Conservation (phyloP, 2,329 filamentous ascomycete species). For the Claviceps pusilla region DNA sequence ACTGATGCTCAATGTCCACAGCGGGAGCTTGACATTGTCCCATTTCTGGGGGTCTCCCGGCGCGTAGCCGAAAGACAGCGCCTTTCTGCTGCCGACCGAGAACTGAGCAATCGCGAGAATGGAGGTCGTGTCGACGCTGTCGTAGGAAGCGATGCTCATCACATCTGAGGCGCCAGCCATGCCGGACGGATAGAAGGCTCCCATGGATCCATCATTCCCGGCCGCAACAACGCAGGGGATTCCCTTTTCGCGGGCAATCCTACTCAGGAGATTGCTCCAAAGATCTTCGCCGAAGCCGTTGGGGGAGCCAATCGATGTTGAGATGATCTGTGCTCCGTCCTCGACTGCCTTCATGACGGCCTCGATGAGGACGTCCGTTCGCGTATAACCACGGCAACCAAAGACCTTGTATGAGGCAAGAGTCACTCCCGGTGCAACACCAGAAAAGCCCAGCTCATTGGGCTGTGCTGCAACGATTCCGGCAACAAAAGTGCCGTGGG, state of each 20-base stretch:
- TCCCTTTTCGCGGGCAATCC: slow-evolving; percentile 20
- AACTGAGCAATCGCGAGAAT: background rate
- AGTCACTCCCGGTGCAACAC: slow-evolving; percentile 2
- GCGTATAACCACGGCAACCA: slow-evolving; percentile 13
- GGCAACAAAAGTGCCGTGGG: slow-evolving; percentile 13
- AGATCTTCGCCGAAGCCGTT: slow-evolving; percentile 20
- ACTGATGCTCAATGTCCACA: slow-evolving; percentile 29
- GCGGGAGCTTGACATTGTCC: slow-evolving; percentile 20
- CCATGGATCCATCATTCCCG: slow-evolving; percentile 15
- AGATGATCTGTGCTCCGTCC: slow-evolving; percentile 24
- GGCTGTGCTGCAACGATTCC: slow-evolving; percentile 13
- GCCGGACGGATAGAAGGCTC: slow-evolving; percentile 6
- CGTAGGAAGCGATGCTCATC: slow-evolving; percentile 5
- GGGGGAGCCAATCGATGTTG: slow-evolving; percentile 9
- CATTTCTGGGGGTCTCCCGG: slow-evolving; percentile 23
- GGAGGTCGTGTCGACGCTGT: slow-evolving; percentile 10
- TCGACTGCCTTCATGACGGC: slow-evolving; percentile 40
- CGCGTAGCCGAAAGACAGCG: slow-evolving; percentile 22
- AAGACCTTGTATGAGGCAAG: slow-evolving; percentile 3
- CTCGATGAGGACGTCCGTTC: slow-evolving; percentile 33
- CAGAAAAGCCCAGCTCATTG: slow-evolving; percentile 2
- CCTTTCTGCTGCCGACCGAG: background rate
- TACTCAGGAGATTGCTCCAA: slow-evolving; percentile 26
- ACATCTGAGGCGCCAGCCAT: slow-evolving; percentile 7
- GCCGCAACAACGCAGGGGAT: slow-evolving; percentile 9